A percentile compares a stretch with the other conserved stretches of the same genome.
Evolutionary conservation across 2,329 filamentous ascomycete species (phyloP).

Genomic region (Fusarium sp.): DNA sequence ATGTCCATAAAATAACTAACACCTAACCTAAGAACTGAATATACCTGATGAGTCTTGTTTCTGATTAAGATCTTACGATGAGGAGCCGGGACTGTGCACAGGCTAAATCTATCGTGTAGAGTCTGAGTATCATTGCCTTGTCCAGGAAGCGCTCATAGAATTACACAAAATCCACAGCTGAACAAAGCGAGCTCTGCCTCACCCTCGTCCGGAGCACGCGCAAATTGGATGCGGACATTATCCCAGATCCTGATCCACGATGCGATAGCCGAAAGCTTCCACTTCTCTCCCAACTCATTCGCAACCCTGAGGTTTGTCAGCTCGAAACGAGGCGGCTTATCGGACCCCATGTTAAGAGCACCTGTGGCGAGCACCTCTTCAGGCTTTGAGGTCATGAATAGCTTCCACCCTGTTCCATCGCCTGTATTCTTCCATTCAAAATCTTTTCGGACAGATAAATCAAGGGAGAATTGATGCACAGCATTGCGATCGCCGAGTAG

Average conservation of each 20-base stretch:
- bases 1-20: too few relatives aligned
- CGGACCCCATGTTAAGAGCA: slow-evolving; percentile 8
- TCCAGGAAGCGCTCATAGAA: background rate
- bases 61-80: too few relatives aligned
- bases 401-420: slow-evolving; percentile 8
- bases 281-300: background rate
- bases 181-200: slow-evolving; percentile 1
- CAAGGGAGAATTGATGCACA: background rate
- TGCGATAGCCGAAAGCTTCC: background rate
- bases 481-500: background rate
- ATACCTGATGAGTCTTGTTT: too few relatives aligned
- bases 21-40: too few relatives aligned
- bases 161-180: background rate
- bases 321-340: slow-evolving; percentile 7
- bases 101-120: too few relatives aligned
- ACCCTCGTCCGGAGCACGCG: background rate
- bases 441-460: rapidly evolving
- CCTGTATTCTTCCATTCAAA: slow-evolving; percentile 18
- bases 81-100: too few relatives aligned
- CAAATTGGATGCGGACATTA: slow-evolving; percentile 4
- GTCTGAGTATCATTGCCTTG: too few relatives aligned
- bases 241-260: slow-evolving; percentile 21
- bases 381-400: background rate
- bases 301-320: background rate
- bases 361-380: background rate